phyloP scores from a whole-genome alignment of 352 stramenopile genomes.

The Lagenidium giganteum region DNA sequence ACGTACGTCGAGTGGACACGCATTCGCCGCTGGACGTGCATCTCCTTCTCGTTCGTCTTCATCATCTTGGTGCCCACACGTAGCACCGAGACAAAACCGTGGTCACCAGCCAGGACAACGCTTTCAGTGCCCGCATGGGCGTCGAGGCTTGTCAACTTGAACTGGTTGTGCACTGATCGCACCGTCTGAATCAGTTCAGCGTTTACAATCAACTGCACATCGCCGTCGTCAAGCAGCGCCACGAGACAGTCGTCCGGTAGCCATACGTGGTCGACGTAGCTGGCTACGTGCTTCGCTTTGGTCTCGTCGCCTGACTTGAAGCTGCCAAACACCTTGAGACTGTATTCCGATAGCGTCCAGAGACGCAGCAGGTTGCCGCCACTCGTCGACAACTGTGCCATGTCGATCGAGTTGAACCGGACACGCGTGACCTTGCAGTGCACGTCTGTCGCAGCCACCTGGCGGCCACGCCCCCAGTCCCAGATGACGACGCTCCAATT shows the following conservation, averaged over 20 bases:
- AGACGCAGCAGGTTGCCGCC: constrained; percentile 63
- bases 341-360: constrained; percentile 73
- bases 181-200: constrained; percentile 68
- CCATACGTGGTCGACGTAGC: constrained; percentile 71
- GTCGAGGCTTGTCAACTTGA: constrained; percentile 29
- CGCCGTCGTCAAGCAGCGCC: constrained; percentile 60
- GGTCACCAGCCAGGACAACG: constrained; percentile 49
- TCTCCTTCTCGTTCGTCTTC: constrained; percentile 51
- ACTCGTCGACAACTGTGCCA: constrained; percentile 72
- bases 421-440: constrained; percentile 67
- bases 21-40: constrained; percentile 64
- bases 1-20: constrained; percentile 38
- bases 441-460: constrained; percentile 57
- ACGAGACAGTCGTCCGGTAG: constrained; percentile 60
- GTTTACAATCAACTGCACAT: constrained; percentile 73
- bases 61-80: constrained; percentile 51
- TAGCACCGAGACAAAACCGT: constrained; percentile 57
- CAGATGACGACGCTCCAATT: constrained; percentile 66
- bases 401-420: constrained; percentile 73
- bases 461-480: constrained; percentile 67
- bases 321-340: constrained; percentile 56
- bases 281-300: constrained; percentile 33
- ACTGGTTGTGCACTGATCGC: constrained; percentile 44
- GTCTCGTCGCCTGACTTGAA: constrained; percentile 77
- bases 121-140: constrained; percentile 41